phyloP scores from a whole-genome alignment of 176 grass and related monocot genomes.

The Carex littledalei region DNA sequence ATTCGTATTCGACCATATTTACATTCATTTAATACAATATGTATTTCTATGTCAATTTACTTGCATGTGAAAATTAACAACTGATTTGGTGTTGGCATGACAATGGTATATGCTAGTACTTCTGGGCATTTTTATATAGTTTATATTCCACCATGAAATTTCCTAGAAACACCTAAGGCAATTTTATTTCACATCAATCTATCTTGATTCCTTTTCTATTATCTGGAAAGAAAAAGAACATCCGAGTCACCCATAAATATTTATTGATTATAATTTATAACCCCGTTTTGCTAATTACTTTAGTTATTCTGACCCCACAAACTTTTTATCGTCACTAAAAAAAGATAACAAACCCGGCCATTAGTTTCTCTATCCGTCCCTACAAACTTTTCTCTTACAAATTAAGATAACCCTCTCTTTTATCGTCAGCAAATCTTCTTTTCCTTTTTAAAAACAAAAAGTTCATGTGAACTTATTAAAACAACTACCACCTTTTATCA shows the following conservation, averaged over 20 bases:
- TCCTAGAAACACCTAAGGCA: neutral
- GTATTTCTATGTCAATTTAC: neutral
- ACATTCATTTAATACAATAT: neutral
- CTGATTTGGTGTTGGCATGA: no score
- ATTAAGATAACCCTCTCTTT: neutral
- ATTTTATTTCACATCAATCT: neutral
- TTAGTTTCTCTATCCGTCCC: neutral
- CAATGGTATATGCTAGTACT: neutral
- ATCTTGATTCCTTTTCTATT: neutral
- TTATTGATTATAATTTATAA: neutral
- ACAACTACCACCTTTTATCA: conserved; percentile 2
- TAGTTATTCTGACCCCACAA: conserved; percentile 12
- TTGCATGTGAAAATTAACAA: neutral
- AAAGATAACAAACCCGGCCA: neutral
- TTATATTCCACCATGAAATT: neutral
- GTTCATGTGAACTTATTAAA: conserved; percentile 15
- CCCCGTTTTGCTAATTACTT: neutral
- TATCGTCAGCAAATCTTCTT: conserved; percentile 18
- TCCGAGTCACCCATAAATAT: neutral
- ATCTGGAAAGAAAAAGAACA: neutral
- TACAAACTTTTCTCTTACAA: neutral
- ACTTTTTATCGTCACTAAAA: neutral
- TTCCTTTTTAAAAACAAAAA: neutral
- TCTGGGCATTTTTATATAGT: neutral
- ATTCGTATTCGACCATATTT: neutral